phyloP scores from a whole-genome alignment of 2,329 filamentous ascomycete genomes.

The Ceratocystis papillata region DNA sequence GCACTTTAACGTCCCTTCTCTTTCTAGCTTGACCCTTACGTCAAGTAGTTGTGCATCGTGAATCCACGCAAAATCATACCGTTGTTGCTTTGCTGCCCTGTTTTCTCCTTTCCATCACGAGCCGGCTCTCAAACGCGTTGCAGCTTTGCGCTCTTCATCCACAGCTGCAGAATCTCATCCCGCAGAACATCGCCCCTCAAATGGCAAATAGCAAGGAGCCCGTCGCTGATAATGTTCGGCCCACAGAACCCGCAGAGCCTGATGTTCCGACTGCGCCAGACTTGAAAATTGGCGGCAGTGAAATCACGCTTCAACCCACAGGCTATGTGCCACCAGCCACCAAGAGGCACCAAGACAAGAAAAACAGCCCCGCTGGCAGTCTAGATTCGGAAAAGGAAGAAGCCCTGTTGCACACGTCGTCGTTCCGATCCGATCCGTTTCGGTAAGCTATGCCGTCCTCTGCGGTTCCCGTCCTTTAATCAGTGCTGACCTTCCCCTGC shows the following conservation, averaged over 20 bases:
- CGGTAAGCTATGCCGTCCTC: conserved; percentile 34
- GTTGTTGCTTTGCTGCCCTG: not conserved
- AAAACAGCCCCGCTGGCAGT: not conserved
- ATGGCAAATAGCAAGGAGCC: not conserved
- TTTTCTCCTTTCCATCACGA: not conserved
- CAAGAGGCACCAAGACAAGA: conserved; percentile 29
- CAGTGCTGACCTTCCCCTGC: not conserved
- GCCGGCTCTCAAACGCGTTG: not conserved
- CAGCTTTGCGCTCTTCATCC: not conserved
- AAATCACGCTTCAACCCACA: conserved; percentile 63
- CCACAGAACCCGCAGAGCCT: too few species aligned
- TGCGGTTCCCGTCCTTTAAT: not conserved
- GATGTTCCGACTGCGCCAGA: conserved; percentile 53
- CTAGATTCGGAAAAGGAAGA: conserved; percentile 48
- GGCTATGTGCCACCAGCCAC: conserved; percentile 48
- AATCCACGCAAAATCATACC: not conserved
- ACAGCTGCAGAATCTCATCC: not conserved
- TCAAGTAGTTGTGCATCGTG: too few species aligned
- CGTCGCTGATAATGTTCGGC: not conserved
- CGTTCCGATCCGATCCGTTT: conserved; percentile 62
- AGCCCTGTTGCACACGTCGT: conserved; percentile 70
- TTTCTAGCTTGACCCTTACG: too few species aligned
- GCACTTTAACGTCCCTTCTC: not conserved
- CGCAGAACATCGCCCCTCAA: not conserved
- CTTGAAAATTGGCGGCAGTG: conserved; percentile 62